Base-by-base conservation (phyloP, 768 basidiomycete species). In the Trametes sanguinea region DNA sequence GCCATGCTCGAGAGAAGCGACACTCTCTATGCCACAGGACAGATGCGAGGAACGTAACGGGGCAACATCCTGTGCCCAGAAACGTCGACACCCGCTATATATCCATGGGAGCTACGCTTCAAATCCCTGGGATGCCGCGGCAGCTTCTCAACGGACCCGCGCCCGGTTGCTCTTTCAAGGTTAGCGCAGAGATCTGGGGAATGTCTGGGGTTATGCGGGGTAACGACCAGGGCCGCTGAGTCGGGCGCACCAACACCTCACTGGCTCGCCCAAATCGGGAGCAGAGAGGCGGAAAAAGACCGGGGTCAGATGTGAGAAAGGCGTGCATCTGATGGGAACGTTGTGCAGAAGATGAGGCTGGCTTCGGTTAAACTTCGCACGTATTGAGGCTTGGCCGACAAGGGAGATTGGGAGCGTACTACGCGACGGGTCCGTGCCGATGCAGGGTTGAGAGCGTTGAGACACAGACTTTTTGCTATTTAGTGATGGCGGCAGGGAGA, bases 181-280 rank as follows among this genome's bases (percentile, higher is more conserved):
- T 30, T 64, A 64, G 42, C 50, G 17, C 35, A n/a, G 48, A 10
- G 50, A 60, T 65, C 57, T 58, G 57, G 63, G 52, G 30, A 51
- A 57, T 51, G 54, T 67, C 66, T 69, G 68, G 68, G 66, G 68
- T 66, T 63, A 62, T 65, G 68, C 65, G 66, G 68, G 65, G 67
- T 54, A 63, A 43, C 47, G 35, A 27, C 44, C 58, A 58, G 56
- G 60, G 17, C 42, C 48, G 39, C 45, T 17, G 16, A 7, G n/a
- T 33, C 32, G 43, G 42, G 6, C 43, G 16, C n/a, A 32, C 48
- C 45, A 30, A 14, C 6, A 29, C 40, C 40, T n/a, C 43, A 37
- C 43, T 33, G 6, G 37, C 37, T 44, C 13, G 53, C 13, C 51
- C 42, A 10, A 27, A 54, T 46, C 17, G 37, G 29, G 27, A 42